A percentile compares a stretch with the other conserved stretches of the same genome.
Evolutionary conservation across 2,329 filamentous ascomycete genomes (phyloP).

Genomic region (Sarocladiaceae sp.): DNA sequence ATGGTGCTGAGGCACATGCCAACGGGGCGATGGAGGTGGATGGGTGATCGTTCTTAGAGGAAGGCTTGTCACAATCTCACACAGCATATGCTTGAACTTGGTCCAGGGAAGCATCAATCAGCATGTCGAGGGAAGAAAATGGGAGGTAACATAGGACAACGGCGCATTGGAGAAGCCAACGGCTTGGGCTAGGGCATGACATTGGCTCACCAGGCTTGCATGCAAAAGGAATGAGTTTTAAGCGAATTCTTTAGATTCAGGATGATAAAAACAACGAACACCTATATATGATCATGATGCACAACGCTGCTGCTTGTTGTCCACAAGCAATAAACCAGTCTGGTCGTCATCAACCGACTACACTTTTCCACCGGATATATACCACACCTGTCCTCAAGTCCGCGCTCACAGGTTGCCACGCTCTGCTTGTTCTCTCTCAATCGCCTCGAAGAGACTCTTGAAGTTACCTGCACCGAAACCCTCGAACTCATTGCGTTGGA

Average conservation of each 20-base stretch:
- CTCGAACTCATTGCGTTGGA: constrained; percentile 84
- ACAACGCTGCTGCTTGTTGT: background rate
- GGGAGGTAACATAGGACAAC: background rate
- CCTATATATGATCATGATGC: background rate
- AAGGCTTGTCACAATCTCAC: too few relatives aligned
- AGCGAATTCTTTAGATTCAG: background rate
- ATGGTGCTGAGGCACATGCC: constrained; percentile 25
- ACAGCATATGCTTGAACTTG: too few relatives aligned
- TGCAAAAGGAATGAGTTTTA: background rate
- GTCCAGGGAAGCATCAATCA: background rate
- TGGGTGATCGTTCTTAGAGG: constrained; percentile 20
- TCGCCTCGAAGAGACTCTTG: constrained; percentile 91
- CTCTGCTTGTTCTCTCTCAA: constrained; percentile 86
- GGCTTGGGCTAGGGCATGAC: background rate
- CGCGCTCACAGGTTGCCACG: constrained; percentile 68
- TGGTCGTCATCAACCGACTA: too few relatives aligned
- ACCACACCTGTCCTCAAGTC: background rate
- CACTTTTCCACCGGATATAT: too few relatives aligned
- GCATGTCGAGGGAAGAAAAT: background rate
- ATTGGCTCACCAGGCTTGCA: background rate
- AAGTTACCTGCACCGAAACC: constrained; percentile 96
- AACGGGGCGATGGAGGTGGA: constrained; percentile 43
- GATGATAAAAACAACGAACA: background rate
- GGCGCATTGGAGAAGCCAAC: background rate
- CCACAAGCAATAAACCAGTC: background rate